phyloP scores from a whole-genome alignment of 169 alveolate species.

The Eimeria falciformis region DNA sequence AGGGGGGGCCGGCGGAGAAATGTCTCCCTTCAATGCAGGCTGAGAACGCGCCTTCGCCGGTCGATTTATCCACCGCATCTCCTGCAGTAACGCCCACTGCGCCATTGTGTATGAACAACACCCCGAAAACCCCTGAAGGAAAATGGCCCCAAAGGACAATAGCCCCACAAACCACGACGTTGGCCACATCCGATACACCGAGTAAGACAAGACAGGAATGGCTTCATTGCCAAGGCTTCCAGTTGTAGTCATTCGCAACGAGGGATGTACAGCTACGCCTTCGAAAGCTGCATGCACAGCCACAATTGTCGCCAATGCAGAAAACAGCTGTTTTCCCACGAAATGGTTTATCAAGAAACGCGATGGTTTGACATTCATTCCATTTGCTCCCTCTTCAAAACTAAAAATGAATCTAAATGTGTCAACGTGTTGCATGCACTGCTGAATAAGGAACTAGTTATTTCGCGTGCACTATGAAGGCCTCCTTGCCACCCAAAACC shows the following conservation, averaged over 20 bases:
- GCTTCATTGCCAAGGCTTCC: slow-evolving; percentile 38
- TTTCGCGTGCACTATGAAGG: no score
- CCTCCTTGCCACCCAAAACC: no score
- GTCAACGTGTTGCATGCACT: no score
- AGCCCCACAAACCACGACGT: slow-evolving; percentile 27
- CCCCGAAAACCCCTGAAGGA: slow-evolving; percentile 11
- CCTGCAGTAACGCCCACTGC: slow-evolving; percentile 14
- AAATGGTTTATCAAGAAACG: no score
- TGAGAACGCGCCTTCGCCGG: background rate
- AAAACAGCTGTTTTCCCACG: background rate
- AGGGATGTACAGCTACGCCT: background rate
- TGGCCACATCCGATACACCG: slow-evolving; percentile 44
- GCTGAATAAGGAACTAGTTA: no score
- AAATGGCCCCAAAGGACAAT: slow-evolving; percentile 28
- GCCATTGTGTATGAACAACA: slow-evolving; percentile 43
- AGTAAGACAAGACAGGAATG: slow-evolving; percentile 35
- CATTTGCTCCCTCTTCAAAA: no score
- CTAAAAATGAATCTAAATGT: no score
- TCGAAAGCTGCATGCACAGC: slow-evolving; percentile 20
- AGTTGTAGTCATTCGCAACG: background rate
- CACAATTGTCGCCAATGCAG: background rate
- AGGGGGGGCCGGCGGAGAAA: no score
- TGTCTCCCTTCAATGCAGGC: no score
- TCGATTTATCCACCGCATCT: slow-evolving; percentile 16
- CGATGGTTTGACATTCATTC: no score